phyloP scores from a whole-genome alignment of 768 basidiomycete species.

The Trametes cinnabarina region DNA sequence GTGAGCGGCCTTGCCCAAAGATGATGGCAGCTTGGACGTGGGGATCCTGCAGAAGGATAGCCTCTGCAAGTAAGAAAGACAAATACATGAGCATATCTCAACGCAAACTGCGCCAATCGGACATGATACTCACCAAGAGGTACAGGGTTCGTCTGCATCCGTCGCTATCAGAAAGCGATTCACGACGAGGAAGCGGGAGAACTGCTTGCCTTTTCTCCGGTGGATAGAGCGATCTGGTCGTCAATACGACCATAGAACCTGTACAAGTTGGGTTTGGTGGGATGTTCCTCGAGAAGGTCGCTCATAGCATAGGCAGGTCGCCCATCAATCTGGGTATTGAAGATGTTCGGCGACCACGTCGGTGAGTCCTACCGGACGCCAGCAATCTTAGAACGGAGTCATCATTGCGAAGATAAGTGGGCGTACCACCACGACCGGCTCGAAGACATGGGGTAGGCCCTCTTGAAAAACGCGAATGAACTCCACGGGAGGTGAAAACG shows the following conservation, averaged over 20 bases:
- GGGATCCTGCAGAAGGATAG: slow-evolving; percentile 35
- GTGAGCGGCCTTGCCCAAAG: slow-evolving; percentile 41
- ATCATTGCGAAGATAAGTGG: not conserved
- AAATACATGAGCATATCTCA: too few species aligned
- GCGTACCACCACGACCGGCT: slow-evolving; percentile 40
- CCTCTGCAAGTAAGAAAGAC: slow-evolving; percentile 26
- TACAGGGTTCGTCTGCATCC: slow-evolving; percentile 36
- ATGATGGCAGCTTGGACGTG: slow-evolving; percentile 35
- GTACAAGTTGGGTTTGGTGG: slow-evolving; percentile 35
- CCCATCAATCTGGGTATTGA: slow-evolving; percentile 26
- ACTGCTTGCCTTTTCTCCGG: slow-evolving; percentile 35
- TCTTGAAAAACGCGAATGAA: slow-evolving; percentile 34
- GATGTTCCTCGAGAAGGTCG: slow-evolving; percentile 42
- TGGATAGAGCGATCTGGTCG: slow-evolving; percentile 45
- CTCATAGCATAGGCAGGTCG: slow-evolving; percentile 36
- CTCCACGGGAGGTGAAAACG: slow-evolving; percentile 21
- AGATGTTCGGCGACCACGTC: slow-evolving; percentile 11
- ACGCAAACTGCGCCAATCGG: not conserved
- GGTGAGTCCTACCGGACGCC: slow-evolving; percentile 4
- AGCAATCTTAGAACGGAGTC: too few species aligned
- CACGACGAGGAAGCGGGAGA: not conserved
- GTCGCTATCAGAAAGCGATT: too few species aligned
- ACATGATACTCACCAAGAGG: slow-evolving; percentile 31
- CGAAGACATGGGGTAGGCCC: slow-evolving; percentile 31
- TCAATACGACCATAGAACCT: slow-evolving; percentile 42